These are phyloP conservation scores for Elongisporangium undulatum DNA, from an alignment of 352 stramenopile species.

Conservation along the genomic window DNA sequence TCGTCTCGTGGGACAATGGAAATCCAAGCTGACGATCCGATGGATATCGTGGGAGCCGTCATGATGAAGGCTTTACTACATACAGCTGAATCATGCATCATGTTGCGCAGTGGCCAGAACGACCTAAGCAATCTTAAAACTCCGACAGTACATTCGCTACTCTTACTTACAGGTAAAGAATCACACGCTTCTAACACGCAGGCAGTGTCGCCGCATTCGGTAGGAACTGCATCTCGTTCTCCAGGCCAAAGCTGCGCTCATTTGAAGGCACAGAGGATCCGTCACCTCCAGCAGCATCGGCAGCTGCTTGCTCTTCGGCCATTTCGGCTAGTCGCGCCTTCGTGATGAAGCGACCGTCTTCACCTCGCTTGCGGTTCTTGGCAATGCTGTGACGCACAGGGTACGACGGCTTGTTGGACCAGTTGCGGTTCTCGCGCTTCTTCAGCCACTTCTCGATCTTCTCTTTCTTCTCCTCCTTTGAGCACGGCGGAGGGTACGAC, in stretches of 20 bases:
- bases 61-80: too few relatives aligned
- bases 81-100: too few relatives aligned
- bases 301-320: conserved; percentile 46
- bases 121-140: background rate
- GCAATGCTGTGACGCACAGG: conserved; percentile 79
- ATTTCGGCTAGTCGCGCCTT: conserved; percentile 72
- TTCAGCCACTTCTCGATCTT: conserved; percentile 83
- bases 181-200: background rate
- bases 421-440: conserved; percentile 81
- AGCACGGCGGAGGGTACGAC: conserved; percentile 70
- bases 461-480: conserved; percentile 81
- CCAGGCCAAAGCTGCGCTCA: background rate
- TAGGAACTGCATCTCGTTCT: background rate
- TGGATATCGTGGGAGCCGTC: too few relatives aligned
- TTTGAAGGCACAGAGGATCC: conserved; percentile 5
- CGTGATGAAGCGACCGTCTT: conserved; percentile 81
- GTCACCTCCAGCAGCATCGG: conserved; percentile 4
- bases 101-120: background rate
- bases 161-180: background rate
- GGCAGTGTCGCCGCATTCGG: background rate
- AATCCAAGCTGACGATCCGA: too few relatives aligned
- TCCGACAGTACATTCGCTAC: background rate
- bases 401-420: conserved; percentile 84
- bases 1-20: too few relatives aligned
- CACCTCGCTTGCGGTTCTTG: conserved; percentile 75